Evolutionary conservation across 1,139 yeast genomes (phyloP).

Genomic region (Martiniozyma asiatica): DNA sequence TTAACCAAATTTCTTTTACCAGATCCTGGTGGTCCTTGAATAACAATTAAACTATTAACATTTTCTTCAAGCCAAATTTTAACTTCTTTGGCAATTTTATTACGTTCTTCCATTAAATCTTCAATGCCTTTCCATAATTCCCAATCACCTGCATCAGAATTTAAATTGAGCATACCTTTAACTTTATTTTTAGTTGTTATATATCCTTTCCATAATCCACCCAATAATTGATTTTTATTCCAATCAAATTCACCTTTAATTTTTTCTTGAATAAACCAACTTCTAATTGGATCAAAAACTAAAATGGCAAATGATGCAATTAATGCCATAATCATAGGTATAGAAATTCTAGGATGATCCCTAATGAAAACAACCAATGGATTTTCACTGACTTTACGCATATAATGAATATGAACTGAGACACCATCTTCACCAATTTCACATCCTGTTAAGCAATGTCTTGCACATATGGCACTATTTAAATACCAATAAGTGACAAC

Average conservation of each 20-base stretch:
- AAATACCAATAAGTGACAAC: slow-evolving; percentile 41
- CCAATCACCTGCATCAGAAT: slow-evolving; percentile 20
- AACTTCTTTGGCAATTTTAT: slow-evolving; percentile 54
- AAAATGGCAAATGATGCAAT: slow-evolving; percentile 72
- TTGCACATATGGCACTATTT: slow-evolving; percentile 73
- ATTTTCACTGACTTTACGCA: slow-evolving; percentile 41
- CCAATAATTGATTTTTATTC: slow-evolving; percentile 15
- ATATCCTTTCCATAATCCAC: slow-evolving; percentile 23
- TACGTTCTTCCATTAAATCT: slow-evolving; percentile 61
- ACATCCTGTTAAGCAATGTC: slow-evolving; percentile 82
- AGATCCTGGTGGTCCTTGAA: slow-evolving; percentile 88
- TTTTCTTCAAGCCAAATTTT: slow-evolving; percentile 76
- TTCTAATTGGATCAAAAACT: slow-evolving; percentile 86
- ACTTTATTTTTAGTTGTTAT: slow-evolving; percentile 28
- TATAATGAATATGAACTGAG: slow-evolving; percentile 61
- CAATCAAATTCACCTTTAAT: slow-evolving; percentile 43
- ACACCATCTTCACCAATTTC: slow-evolving; percentile 49
- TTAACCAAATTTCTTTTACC: slow-evolving; percentile 79
- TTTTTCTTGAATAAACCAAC: slow-evolving; percentile 64
- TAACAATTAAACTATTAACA: slow-evolving; percentile 72
- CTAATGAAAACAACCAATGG: slow-evolving; percentile 42
- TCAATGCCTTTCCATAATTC: slow-evolving; percentile 21
- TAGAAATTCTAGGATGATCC: slow-evolving; percentile 73
- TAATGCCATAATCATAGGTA: slow-evolving; percentile 52
- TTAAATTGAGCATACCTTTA: slow-evolving; percentile 26